phyloP scores from a whole-genome alignment of 495 filamentous ascomycete species.

The Aspergillus biplanus region DNA sequence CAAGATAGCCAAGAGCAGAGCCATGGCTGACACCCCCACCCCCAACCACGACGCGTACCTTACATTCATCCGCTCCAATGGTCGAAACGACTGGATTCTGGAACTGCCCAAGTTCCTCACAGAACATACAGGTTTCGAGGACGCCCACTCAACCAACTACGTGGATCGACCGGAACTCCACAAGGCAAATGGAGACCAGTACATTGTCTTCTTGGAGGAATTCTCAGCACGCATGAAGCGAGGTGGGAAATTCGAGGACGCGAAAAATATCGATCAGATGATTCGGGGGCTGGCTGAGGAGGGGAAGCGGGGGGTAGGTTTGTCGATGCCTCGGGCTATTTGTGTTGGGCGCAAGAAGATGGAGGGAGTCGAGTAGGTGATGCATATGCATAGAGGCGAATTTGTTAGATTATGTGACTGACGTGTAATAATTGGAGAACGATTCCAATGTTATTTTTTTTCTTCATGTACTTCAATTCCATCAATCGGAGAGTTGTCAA shows the following conservation, averaged over 20 bases:
- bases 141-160: constrained; percentile 16
- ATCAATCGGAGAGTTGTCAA: too few species aligned
- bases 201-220: constrained; percentile 23
- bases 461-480: too few species aligned
- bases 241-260: constrained; percentile 3
- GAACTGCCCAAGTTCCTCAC: constrained; percentile 16
- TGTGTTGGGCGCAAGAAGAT: constrained; percentile 9
- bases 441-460: too few species aligned
- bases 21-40: neutral
- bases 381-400: too few species aligned
- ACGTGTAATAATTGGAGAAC: too few species aligned
- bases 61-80: constrained; percentile 9
- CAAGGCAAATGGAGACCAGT: constrained; percentile 20
- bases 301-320: constrained; percentile 1
- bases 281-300: constrained; percentile 5
- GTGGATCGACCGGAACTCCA: constrained; percentile 13
- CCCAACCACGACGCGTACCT: constrained; percentile 18
- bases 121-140: constrained; percentile 14
- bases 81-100: constrained; percentile 25
- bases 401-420: too few species aligned
- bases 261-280: neutral
- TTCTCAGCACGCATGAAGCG: constrained; percentile 10
- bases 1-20: constrained; percentile 13
- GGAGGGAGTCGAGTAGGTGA: too few species aligned
- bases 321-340: constrained; percentile 14